These are phyloP conservation scores for Thelonectria blattea DNA, from an alignment of 2,329 filamentous ascomycete species.

Conservation along the genomic window DNA sequence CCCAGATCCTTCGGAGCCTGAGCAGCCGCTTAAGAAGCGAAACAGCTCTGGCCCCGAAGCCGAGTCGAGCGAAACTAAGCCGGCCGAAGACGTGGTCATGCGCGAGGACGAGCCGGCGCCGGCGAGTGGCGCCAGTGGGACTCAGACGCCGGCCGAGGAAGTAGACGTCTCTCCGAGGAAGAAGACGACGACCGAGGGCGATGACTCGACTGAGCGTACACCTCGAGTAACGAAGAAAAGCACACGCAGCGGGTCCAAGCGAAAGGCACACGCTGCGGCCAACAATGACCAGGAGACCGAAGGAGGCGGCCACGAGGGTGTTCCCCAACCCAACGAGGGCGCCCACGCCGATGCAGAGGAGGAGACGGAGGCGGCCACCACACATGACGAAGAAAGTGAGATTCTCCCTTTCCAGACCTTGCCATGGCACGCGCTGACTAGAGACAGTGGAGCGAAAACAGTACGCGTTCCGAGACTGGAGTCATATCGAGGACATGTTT, in stretches of 20 bases:
- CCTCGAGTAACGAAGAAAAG: conserved; percentile 47
- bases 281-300: conserved; percentile 43
- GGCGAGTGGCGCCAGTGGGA: conserved; percentile 46
- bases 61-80: conserved; percentile 42
- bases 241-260: conserved; percentile 50
- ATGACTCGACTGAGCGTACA: conserved; percentile 41
- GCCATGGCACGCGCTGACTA: conserved; percentile 31
- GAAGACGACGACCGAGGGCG: conserved; percentile 39
- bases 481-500: conserved; percentile 87
- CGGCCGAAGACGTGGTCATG: conserved; percentile 41
- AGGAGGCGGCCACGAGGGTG: conserved; percentile 42
- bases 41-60: conserved; percentile 54
- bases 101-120: conserved; percentile 45
- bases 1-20: conserved; percentile 52
- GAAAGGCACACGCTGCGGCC: conserved; percentile 41
- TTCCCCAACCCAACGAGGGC: conserved; percentile 56
- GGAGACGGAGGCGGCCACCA: conserved; percentile 63
- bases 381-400: conserved; percentile 69
- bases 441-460: conserved; percentile 75
- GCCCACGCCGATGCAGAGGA: conserved; percentile 63
- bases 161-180: conserved; percentile 43
- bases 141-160: conserved; percentile 55
- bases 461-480: conserved; percentile 78
- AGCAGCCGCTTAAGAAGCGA: conserved; percentile 60
- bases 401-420: conserved; percentile 2